Percentiles rank a stretch among this genome's conserved stretches.
phyloP scores from a whole-genome alignment of 257 asterid species.

The Mentha longifolia region DNA sequence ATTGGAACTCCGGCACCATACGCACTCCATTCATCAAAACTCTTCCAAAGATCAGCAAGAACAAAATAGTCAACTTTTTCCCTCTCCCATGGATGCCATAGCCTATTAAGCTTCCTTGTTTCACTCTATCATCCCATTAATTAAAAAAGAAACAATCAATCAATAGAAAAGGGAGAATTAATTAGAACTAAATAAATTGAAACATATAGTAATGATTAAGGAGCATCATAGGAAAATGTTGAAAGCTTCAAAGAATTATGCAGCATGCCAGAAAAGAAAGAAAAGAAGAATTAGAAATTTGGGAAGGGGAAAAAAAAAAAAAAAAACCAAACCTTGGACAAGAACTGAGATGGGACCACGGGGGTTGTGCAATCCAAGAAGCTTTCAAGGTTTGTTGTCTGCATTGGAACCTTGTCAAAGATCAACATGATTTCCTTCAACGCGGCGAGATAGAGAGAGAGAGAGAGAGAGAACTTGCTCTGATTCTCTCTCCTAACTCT shows the following conservation, averaged over 20 bases:
- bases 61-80: slow-evolving; percentile 83
- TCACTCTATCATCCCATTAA: slow-evolving; percentile 57
- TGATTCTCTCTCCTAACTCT: slow-evolving; percentile 62
- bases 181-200: background rate
- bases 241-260: background rate
- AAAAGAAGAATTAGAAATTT: slow-evolving; percentile 8
- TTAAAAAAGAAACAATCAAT: background rate
- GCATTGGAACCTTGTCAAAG: slow-evolving; percentile 46
- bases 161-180: background rate
- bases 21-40: slow-evolving; percentile 92
- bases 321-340: slow-evolving; percentile 46
- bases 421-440: slow-evolving; percentile 41
- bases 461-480: slow-evolving; percentile 42
- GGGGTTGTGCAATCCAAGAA: slow-evolving; percentile 67
- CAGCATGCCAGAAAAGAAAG: background rate
- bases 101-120: slow-evolving; percentile 75
- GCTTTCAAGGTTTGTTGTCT: slow-evolving; percentile 61
- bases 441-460: slow-evolving; percentile 32
- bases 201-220: background rate
- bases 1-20: slow-evolving; percentile 94
- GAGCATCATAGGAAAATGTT: background rate
- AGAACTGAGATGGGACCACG: slow-evolving; percentile 53
- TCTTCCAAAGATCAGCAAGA: slow-evolving; percentile 85
- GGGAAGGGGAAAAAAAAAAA: background rate
- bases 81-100: slow-evolving; percentile 96